Evolutionary conservation across 768 basidiomycete genomes (phyloP).

Genomic region (Hygrophorus russula): DNA sequence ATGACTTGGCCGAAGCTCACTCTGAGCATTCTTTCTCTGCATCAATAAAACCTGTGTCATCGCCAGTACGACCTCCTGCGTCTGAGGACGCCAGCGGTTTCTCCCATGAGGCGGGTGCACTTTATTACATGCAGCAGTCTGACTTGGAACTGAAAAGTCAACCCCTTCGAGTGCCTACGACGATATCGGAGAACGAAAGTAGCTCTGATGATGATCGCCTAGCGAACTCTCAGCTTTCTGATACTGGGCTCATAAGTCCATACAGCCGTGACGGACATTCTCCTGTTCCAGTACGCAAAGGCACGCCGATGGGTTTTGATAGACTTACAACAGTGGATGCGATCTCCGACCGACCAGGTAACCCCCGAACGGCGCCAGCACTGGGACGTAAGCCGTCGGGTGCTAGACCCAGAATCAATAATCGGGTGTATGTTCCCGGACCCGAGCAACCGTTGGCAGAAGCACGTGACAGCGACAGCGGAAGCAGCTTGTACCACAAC

Average conservation of each 20-base stretch:
- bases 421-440: constrained; percentile 9
- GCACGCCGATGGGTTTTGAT: constrained; percentile 28
- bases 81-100: constrained; percentile 25
- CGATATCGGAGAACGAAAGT: constrained; percentile 33
- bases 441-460: not conserved
- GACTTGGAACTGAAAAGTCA: constrained; percentile 12
- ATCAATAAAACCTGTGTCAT: constrained; percentile 6
- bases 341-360: constrained; percentile 7
- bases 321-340: constrained; percentile 12
- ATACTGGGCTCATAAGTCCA: not conserved
- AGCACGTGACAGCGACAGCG: constrained; percentile 20
- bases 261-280: constrained; percentile 4
- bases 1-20: not conserved
- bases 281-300: constrained; percentile 19
- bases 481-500: constrained; percentile 11
- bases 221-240: not conserved
- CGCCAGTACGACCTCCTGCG: not conserved
- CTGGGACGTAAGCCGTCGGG: constrained; percentile 70
- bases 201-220: constrained; percentile 12
- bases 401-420: constrained; percentile 39
- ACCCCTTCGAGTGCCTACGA: constrained; percentile 30
- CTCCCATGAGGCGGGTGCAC: constrained; percentile 46
- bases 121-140: constrained; percentile 61
- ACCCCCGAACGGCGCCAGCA: constrained; percentile 18
- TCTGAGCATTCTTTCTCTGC: constrained; percentile 10